Conservation (phyloP, 768 basidiomycete genomes). For the Boletus reticulatus region DNA sequence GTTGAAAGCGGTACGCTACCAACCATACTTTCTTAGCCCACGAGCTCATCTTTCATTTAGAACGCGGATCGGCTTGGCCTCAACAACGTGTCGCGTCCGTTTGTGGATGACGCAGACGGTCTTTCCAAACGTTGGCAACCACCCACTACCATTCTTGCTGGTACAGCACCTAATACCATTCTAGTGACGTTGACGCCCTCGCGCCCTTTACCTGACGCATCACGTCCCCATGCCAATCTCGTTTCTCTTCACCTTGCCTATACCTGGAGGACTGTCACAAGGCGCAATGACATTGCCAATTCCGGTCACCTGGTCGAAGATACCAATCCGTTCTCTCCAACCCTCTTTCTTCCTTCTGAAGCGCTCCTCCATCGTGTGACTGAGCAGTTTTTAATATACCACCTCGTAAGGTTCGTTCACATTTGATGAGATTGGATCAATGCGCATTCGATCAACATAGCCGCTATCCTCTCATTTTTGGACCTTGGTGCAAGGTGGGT, state of each 20-base stretch:
- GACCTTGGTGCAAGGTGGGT: slow-evolving; percentile 59
- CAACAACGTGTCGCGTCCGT: slow-evolving; percentile 52
- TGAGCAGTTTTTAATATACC: slow-evolving; percentile 52
- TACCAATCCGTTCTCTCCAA: slow-evolving; percentile 50
- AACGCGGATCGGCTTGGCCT: slow-evolving; percentile 60
- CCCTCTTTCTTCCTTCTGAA: slow-evolving; percentile 53
- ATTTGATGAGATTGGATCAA: slow-evolving; percentile 4
- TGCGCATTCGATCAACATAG: slow-evolving; percentile 35
- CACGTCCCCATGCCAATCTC: slow-evolving; percentile 30
- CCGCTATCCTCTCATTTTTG: slow-evolving; percentile 78
- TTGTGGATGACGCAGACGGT: slow-evolving; percentile 44
- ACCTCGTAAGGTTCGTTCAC: slow-evolving; percentile 54
- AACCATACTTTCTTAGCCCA: background rate
- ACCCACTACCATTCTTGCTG: slow-evolving; percentile 2
- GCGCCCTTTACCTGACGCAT: slow-evolving; percentile 30
- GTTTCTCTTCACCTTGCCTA: slow-evolving; percentile 41
- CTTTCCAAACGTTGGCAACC: slow-evolving; percentile 38
- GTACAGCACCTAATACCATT: slow-evolving; percentile 3
- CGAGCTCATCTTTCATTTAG: slow-evolving; percentile 35
- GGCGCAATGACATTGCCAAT: slow-evolving; percentile 3
- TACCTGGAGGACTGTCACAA: slow-evolving; percentile 32
- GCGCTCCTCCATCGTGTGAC: slow-evolving; percentile 51
- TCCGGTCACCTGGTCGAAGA: slow-evolving; percentile 33
- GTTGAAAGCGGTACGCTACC: slow-evolving; percentile 44
- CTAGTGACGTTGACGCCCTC: slow-evolving; percentile 42